A percentile compares a stretch with the other conserved stretches of the same genome.
Conservation (phyloP, 1,284 basidiomycete species). For the Austroboletus novae-zelandiae region DNA sequence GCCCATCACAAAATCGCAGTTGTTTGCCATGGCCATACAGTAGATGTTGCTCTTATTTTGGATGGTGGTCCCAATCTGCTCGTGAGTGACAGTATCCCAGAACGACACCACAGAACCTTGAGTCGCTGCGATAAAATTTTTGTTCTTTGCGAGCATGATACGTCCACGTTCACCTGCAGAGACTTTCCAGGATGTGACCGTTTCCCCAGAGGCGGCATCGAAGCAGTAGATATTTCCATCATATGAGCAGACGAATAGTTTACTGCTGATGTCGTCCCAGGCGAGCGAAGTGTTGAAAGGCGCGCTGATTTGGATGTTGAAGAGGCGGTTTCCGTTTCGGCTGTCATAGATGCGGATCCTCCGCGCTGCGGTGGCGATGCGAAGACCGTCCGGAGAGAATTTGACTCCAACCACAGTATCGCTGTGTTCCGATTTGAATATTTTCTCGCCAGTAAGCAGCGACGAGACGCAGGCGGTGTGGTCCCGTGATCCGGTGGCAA, state of each 20-base stretch:
- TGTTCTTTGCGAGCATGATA: not conserved
- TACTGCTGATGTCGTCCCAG: not conserved
- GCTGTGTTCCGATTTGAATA: too few relatives aligned
- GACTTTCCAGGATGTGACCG: not conserved
- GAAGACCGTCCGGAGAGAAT: too few relatives aligned
- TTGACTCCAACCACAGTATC: too few relatives aligned
- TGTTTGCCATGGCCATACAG: not conserved
- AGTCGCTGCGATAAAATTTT: not conserved
- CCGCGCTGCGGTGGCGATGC: not conserved
- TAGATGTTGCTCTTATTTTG: not conserved
- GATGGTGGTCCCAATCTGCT: not conserved
- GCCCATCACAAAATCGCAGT: not conserved
- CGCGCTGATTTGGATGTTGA: not conserved
- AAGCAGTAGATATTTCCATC: not conserved
- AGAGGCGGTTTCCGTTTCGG: not conserved
- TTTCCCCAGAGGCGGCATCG: not conserved
- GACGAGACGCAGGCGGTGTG: too few relatives aligned
- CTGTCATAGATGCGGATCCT: not conserved
- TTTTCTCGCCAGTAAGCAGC: too few relatives aligned
- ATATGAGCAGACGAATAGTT: not conserved
- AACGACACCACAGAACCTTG: not conserved
- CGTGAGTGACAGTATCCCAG: not conserved
- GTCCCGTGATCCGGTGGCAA: too few relatives aligned
- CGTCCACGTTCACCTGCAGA: not conserved
- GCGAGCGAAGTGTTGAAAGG: not conserved